A percentile compares a stretch with the other conserved stretches of the same genome.
Evolutionary conservation across 179 eudicot genomes (phyloP).

Genomic region (Silene coronaria): DNA sequence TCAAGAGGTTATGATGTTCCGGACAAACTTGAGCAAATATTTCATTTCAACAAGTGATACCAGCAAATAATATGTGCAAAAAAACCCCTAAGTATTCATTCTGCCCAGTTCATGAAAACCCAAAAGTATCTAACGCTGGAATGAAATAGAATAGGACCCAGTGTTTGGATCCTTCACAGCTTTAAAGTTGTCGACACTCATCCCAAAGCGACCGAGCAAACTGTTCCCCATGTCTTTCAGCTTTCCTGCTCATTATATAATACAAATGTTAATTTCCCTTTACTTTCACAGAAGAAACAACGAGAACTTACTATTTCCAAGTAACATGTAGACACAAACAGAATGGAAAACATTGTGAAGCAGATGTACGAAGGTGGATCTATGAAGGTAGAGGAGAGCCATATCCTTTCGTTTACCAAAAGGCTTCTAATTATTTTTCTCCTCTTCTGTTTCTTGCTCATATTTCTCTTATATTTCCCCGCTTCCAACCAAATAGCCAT

Average conservation of each 20-base stretch:
- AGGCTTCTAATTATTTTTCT: neutral
- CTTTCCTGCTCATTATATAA: slow-evolving; percentile 49
- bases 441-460: neutral
- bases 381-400: neutral
- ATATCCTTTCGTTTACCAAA: neutral
- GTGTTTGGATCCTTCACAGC: slow-evolving; percentile 91
- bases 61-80: slow-evolving; percentile 19
- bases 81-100: neutral
- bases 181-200: slow-evolving; percentile 96
- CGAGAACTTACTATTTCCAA: neutral
- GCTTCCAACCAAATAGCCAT: neutral
- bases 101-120: neutral
- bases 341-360: neutral
- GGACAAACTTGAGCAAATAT: neutral
- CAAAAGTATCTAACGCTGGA: slow-evolving; percentile 38
- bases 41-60: neutral
- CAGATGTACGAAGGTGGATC: neutral
- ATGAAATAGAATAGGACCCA: slow-evolving; percentile 81
- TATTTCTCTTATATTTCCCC: neutral
- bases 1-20: neutral
- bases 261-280: neutral
- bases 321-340: neutral
- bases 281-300: neutral
- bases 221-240: slow-evolving; percentile 86
- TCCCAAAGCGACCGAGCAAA: slow-evolving; percentile 84